Base-by-base conservation (phyloP, 23 red algal species). In the Gracilaria caudata region DNA sequence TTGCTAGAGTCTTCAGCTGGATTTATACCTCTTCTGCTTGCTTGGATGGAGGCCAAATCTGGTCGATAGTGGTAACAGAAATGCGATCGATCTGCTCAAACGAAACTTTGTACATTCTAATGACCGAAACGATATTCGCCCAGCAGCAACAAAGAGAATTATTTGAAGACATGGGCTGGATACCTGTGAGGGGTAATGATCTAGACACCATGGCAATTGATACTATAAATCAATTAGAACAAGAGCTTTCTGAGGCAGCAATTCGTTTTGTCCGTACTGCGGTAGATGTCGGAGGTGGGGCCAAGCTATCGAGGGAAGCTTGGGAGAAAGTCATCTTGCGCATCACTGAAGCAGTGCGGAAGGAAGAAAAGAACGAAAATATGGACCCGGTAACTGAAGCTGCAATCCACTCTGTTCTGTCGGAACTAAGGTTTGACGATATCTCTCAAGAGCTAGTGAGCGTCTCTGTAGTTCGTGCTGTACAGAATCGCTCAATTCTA, bases 81-180 rank as follows among this genome's bases (percentile, higher is more conserved):
- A 2, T 75, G 70, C 70, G 40, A 47, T 49, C 3, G 20, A 75
- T 47, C 4, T 75, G 37, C 40, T 75, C 70, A 25, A 29, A 75
- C 24, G 70, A 75, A 75, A 43, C 25, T 24, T 21, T 49, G 25
- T 75, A 75, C 43, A 49, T 7, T 6, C 0, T 75, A 30, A 46
- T 75, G 40, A 36, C 70, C 1, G 70, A 80, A 23, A 33, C 29
- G 20, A 58, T 80, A 5, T 17, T 80, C 46, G 77, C 77, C 20
- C 77, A 80, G 21, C 60, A 80, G 51, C 1, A 60, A 51, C 20
- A 41, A 11, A 80, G 56, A 41, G 77, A 80, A 80, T 9, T 44
- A 17, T 39, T 24, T 25, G 56, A 80, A 23, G 51, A 60, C 34
- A 80, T 60, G 46, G 51, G 30, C 7, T 80, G 77, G 77, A 80